Percentiles rank a stretch among this genome's conserved stretches.
These are phyloP conservation scores for Phlebopus sp. DNA, from an alignment of 1,284 basidiomycete genomes.

Conservation along the genomic window DNA sequence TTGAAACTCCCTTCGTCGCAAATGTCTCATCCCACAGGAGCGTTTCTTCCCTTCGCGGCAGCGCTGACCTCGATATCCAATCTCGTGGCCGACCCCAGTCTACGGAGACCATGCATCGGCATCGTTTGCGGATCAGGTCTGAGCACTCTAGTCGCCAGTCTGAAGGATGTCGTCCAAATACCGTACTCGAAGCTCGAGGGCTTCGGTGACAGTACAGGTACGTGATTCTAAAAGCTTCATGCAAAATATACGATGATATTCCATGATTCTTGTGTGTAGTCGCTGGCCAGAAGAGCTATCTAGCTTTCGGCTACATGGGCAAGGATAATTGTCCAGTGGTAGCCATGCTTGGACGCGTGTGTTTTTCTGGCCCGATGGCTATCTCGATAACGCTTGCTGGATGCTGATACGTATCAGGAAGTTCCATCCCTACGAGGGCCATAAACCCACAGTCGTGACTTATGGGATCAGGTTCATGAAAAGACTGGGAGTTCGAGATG, in stretches of 20 bases:
- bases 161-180: conserved; percentile 54
- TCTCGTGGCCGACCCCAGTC: conserved; percentile 37
- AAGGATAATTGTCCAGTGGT: conserved; percentile 65
- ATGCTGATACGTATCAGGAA: conserved; percentile 14
- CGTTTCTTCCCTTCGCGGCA: conserved; percentile 33
- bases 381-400: neutral
- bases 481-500: conserved; percentile 64
- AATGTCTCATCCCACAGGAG: conserved; percentile 12
- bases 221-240: conserved; percentile 14
- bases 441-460: conserved; percentile 61
- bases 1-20: too few relatives aligned
- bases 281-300: conserved; percentile 68
- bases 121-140: conserved; percentile 79
- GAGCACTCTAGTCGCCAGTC: conserved; percentile 57
- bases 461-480: conserved; percentile 80
- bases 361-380: conserved; percentile 17
- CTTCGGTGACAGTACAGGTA: conserved; percentile 74
- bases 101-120: conserved; percentile 62
- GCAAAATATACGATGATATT: neutral
- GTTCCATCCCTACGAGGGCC: conserved; percentile 86
- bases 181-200: conserved; percentile 63
- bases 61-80: conserved; percentile 38
- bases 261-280: conserved; percentile 39
- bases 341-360: conserved; percentile 79
- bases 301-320: conserved; percentile 78